Percentiles rank a stretch among this genome's conserved stretches.
Conservation (phyloP, 2,329 filamentous ascomycete species). For the Paecilomyces sp. region DNA sequence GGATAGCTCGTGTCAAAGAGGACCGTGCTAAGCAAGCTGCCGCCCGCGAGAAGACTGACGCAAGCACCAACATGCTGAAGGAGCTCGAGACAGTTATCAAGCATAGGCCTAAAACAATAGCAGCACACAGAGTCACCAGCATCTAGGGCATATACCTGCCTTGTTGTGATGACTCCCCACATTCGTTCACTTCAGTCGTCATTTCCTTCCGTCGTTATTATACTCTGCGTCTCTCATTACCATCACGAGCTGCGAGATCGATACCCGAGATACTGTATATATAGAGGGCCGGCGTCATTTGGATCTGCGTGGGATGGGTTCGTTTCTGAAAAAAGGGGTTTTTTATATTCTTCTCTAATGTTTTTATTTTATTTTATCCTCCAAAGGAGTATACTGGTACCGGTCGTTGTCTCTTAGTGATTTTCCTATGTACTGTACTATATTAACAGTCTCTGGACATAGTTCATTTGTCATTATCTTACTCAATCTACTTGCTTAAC, state of each 20-base stretch:
- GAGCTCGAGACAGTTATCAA: conserved; percentile 88
- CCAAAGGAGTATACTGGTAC: background rate
- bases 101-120: conserved; percentile 39
- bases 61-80: conserved; percentile 80
- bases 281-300: background rate
- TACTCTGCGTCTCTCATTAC: background rate
- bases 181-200: background rate
- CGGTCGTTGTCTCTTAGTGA: background rate
- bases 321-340: background rate
- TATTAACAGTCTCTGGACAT: background rate
- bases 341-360: background rate
- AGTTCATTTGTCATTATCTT: background rate
- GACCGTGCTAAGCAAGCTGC: conserved; percentile 70
- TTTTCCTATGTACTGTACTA: conserved; percentile 1
- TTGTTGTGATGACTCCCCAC: background rate
- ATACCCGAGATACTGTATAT: background rate
- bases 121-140: conserved; percentile 36
- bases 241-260: background rate
- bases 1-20: conserved; percentile 79
- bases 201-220: background rate
- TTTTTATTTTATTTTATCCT: background rate
- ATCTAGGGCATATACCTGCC: conserved; percentile 20
- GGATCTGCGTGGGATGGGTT: background rate
- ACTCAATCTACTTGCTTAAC: background rate
- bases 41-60: conserved; percentile 66